These are phyloP conservation scores for Rhizopus sp. DNA, from an alignment of 371 early-diverging fungal species.

Conservation along the genomic window DNA sequence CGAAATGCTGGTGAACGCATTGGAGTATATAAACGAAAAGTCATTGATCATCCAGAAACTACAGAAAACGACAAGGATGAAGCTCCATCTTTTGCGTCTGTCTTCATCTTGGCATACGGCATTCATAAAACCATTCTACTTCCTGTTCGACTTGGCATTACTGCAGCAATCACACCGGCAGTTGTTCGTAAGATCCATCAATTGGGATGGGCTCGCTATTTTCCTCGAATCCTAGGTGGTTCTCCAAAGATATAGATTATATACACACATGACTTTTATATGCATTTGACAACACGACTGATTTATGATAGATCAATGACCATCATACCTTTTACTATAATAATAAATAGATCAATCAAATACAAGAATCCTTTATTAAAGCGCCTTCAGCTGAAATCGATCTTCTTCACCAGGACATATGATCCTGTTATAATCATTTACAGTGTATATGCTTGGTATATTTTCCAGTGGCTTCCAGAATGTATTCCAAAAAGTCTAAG, in stretches of 20 bases:
- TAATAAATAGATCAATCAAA: neutral
- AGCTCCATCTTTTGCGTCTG: constrained; percentile 40
- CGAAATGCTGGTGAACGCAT: constrained; percentile 16
- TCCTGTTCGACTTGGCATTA: constrained; percentile 46
- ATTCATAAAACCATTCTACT: constrained; percentile 53
- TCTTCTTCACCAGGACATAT: constrained; percentile 20
- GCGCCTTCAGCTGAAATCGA: constrained; percentile 8
- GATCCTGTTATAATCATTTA: neutral
- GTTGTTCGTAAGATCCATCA: constrained; percentile 45
- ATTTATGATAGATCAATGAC: no score
- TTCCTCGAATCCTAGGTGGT: constrained; percentile 34
- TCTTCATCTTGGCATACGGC: constrained; percentile 49
- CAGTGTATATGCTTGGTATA: constrained; percentile 5
- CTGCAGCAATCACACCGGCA: constrained; percentile 49
- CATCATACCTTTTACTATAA: neutral
- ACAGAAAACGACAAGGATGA: constrained; percentile 14
- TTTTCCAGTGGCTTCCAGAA: constrained; percentile 8
- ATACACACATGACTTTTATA: neutral
- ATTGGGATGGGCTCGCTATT: constrained; percentile 41
- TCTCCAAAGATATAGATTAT: constrained; percentile 11
- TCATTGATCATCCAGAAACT: constrained; percentile 1
- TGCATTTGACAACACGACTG: neutral
- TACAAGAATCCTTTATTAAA: neutral
- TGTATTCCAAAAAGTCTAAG: constrained; percentile 16
- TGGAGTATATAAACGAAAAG: constrained; percentile 18